These are phyloP conservation scores for Leccinum pellstonianum DNA, from an alignment of 768 basidiomycete species.

Conservation along the genomic window DNA sequence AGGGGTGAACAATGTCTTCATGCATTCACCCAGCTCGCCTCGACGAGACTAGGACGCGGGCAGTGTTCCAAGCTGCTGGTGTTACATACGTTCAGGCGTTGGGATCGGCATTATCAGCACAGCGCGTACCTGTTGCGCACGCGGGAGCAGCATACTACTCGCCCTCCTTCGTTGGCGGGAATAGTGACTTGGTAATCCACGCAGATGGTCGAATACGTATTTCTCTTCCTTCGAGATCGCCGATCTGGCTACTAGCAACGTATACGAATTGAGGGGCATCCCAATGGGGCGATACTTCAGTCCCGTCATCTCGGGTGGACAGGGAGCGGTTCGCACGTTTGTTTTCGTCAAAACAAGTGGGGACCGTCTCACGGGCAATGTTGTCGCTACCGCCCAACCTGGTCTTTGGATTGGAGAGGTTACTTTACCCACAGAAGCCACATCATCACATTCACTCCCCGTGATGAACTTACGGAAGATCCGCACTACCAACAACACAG, in stretches of 20 bases:
- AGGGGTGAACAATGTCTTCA: conserved; percentile 54
- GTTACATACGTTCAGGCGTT: conserved; percentile 28
- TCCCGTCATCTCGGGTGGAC: conserved; percentile 48
- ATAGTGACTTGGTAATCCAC: conserved; percentile 53
- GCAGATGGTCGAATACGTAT: conserved; percentile 62
- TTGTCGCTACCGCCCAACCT: conserved; percentile 60
- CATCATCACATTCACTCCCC: conserved; percentile 30
- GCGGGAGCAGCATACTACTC: conserved; percentile 58
- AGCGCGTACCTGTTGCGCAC: conserved; percentile 48
- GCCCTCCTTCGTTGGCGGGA: conserved; percentile 51
- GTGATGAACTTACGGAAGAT: conserved; percentile 52
- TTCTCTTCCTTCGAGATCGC: conserved; percentile 69
- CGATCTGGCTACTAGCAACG: conserved; percentile 43
- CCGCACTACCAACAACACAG: conserved; percentile 46
- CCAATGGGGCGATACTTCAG: conserved; percentile 67
- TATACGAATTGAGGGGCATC: conserved; percentile 52
- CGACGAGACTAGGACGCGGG: conserved; percentile 51
- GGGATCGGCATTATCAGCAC: conserved; percentile 31
- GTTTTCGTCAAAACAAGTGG: conserved; percentile 67
- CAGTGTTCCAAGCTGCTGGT: conserved; percentile 70
- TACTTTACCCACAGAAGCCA: conserved; percentile 40
- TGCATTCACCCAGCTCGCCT: conserved; percentile 61
- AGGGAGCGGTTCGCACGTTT: conserved; percentile 44
- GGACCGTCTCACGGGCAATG: conserved; percentile 56
- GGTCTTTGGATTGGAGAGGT: conserved; percentile 68